Conservation (phyloP, 495 filamentous ascomycete species). For the Viridothelium virens region DNA sequence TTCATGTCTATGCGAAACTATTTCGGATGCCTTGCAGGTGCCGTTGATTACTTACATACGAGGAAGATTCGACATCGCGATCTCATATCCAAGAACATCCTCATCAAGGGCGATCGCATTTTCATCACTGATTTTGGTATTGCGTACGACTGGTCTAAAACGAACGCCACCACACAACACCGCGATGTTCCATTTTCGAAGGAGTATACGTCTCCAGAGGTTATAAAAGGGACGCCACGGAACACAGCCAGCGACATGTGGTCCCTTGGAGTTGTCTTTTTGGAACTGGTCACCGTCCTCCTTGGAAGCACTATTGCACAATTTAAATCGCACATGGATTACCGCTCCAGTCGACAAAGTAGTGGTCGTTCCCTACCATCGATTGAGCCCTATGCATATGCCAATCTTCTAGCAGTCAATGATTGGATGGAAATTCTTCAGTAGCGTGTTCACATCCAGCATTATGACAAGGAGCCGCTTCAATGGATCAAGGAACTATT, state of each 20-base stretch:
- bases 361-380: neutral
- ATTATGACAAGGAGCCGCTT: constrained; percentile 7
- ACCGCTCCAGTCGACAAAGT: neutral
- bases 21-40: constrained; percentile 11
- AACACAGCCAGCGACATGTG: constrained; percentile 14
- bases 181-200: neutral
- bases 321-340: neutral
- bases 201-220: constrained; percentile 13
- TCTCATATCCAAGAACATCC: constrained; percentile 13
- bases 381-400: neutral
- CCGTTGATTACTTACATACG: constrained; percentile 13
- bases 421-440: constrained; percentile 3
- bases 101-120: constrained; percentile 9
- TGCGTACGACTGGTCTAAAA: constrained; percentile 8
- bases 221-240: neutral
- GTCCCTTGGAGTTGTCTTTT: constrained; percentile 16
- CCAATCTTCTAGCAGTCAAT: neutral
- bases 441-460: neutral
- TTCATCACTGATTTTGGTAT: constrained; percentile 15
- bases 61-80: constrained; percentile 14
- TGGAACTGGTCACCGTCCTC: constrained; percentile 10
- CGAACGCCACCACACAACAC: neutral
- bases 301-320: neutral
- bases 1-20: constrained; percentile 1
- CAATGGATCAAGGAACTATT: constrained; percentile 8